These are phyloP conservation scores for Ceratobasidium theobromae DNA, from an alignment of 1,284 basidiomycete genomes.

Conservation along the genomic window DNA sequence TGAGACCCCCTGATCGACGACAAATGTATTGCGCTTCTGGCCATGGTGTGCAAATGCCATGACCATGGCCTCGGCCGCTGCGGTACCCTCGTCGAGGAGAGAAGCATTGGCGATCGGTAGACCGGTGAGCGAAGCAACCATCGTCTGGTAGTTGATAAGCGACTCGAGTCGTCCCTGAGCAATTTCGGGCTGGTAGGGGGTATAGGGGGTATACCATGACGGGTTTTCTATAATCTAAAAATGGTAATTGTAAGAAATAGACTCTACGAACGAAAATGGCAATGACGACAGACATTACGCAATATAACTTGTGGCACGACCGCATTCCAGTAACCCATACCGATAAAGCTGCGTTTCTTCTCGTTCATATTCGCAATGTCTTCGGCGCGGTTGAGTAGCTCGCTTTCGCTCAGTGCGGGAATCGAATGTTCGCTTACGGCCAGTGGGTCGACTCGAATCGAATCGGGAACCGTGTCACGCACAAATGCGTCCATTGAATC, in stretches of 20 bases:
- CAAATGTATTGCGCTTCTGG: constrained; percentile 80
- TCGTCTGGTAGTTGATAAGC: constrained; percentile 95
- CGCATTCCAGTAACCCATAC: constrained; percentile 96
- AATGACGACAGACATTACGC: constrained; percentile 67
- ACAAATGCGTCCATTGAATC: constrained; percentile 86
- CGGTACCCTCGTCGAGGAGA: constrained; percentile 88
- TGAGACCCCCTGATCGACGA: constrained; percentile 78
- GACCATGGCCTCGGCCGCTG: constrained; percentile 91
- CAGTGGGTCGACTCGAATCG: constrained; percentile 69
- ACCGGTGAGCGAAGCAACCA: constrained; percentile 91
- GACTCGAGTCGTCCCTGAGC: constrained; percentile 95
- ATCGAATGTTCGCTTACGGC: constrained; percentile 69
- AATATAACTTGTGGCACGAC: constrained; percentile 92
- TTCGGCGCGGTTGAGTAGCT: constrained; percentile 76
- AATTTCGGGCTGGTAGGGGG: constrained; percentile 91
- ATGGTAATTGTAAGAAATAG: constrained; percentile 7
- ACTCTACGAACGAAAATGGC: neutral
- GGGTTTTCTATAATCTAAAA: constrained; percentile 92
- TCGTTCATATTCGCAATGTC: constrained; percentile 78
- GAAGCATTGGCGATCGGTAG: constrained; percentile 97
- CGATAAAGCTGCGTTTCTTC: constrained; percentile 89
- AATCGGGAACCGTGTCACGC: constrained; percentile 71
- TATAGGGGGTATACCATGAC: constrained; percentile 98
- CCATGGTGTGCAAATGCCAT: constrained; percentile 68
- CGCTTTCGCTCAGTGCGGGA: constrained; percentile 79